Conservation (phyloP, 805 yeast species). For the Metschnikowia borealis region DNA sequence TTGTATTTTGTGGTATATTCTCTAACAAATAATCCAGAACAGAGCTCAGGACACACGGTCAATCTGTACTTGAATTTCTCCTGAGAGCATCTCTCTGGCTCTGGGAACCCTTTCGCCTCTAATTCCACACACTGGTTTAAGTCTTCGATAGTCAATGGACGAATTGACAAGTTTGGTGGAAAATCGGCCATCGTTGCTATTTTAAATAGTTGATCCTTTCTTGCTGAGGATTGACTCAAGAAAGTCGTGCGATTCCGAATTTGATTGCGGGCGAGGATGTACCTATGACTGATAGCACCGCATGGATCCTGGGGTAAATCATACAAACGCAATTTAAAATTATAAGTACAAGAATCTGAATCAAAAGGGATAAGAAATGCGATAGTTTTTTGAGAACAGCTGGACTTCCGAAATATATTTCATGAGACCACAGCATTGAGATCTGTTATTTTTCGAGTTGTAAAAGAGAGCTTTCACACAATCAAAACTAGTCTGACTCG, state of each 20-base stretch:
- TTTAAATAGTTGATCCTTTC: not conserved
- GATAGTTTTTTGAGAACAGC: no score
- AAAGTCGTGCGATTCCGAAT: not conserved
- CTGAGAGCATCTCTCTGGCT: conserved; percentile 61
- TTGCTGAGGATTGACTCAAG: not conserved
- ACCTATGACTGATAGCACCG: not conserved
- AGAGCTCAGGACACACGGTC: conserved; percentile 80
- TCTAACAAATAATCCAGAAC: conserved; percentile 82
- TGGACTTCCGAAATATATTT: no score
- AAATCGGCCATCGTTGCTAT: conserved; percentile 35
- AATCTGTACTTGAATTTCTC: conserved; percentile 67
- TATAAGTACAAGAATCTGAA: no score
- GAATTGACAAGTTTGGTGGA: conserved; percentile 43
- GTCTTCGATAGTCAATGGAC: conserved; percentile 43
- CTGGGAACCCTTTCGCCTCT: conserved; percentile 69
- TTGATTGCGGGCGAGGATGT: not conserved
- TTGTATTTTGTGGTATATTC: conserved; percentile 49
- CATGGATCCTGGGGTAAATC: not conserved
- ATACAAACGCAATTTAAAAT: no score
- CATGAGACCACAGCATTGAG: not conserved
- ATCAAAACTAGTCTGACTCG: not conserved
- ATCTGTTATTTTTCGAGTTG: not conserved
- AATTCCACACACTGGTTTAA: conserved; percentile 54
- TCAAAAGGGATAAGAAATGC: no score
- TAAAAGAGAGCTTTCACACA: not conserved